Evolutionary conservation across 2,329 filamentous ascomycete genomes (phyloP), one percentile per base, ranked within the genome.

Genomic region (Dendrostoma leiphaemia): DNA sequence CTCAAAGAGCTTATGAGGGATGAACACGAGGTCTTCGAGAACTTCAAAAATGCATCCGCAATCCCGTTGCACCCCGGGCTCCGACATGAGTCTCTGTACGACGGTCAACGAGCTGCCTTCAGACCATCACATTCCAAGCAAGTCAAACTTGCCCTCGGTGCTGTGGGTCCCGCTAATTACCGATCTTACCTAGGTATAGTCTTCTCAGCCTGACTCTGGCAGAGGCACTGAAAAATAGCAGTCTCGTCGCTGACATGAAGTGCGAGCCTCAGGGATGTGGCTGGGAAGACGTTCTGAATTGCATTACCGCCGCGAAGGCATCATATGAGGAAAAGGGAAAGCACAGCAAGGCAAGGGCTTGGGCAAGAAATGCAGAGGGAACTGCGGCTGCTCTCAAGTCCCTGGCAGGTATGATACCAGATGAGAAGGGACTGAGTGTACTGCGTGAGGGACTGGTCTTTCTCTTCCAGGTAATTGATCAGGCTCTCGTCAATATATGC

Each of bases 401-500:
- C 1, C 40, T 51, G 1, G 21, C 38, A 23, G n/a, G 49, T 17
- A 23, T 51, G 21, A 51, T 51, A 37, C 40, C 49, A 6, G 49
- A 51, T 7, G 49, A 51, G 2, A 15, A 51, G 7, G 49, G 49
- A 21, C 8, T 51, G 10, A 24, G 49, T 44, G 31, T 38, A 17
- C n/a, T 51, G 6, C 49, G 49, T 3, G 38, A 44, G 12, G 49
- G 40, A 12, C 29, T 51, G 3, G 21, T 46, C 6, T 19, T 51
- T 4, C 6, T 51, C 1, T 44, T 51, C 23, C 49, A 51, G 38
- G 38, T 51, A 51, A 28, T 2, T 15, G 7, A 17, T 38, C 35
- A 38, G n/a, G 8, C 7, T 38, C n/a, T 10, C 8, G 6, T 6
- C 35, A 9, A 6, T 13, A 38, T 38, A 17, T n/a, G n/a, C n/a